Base-by-base conservation (phyloP, 441 rosid genomes). In the Melastoma candidum region DNA sequence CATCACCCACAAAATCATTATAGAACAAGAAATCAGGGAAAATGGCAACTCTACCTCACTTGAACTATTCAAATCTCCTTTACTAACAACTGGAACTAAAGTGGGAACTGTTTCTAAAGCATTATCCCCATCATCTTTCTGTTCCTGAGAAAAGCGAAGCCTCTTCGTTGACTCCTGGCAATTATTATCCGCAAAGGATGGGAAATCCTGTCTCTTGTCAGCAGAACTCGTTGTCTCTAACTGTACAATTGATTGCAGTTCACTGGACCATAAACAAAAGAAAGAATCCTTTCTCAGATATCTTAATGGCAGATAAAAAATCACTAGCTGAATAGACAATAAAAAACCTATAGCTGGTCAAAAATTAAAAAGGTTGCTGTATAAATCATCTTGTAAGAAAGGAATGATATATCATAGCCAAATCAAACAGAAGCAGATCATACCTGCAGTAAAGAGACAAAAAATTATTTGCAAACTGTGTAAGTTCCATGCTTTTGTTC, bases 391-490 rank as follows among this genome's bases (percentile, higher is more conserved):
- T 29, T 29, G 7, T 29, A 3, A 29, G 36, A 3, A 29, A 29
- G 3, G 36, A 29, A 3, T 6, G 36, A 29, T 29, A 29, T 29
- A 29, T 29, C 36, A 29, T 25, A 57, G 13, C 17, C 46, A 58
- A 46, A 22, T 49, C 13, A 46, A 12, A 49, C 27, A 49, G 46
- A 67, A 39, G 22, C 49, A 56, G 26, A 61, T 26, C 24, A 7
- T 87, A 92, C 98, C 98, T 73, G 67, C 95, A 85, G 70, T 88
- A 85, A 71, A 92, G 66, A 68, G 98, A 87, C 82, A 92, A 72
- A 64, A 85, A 92, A 56, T 80, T 78, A 59, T 75, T 70, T 50
- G 94, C 80, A 78, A 88, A 85, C 72, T 79, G 79, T 57, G 77
- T 72, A 51, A 88, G 62, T 56, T 88, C 92, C 49, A 68, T 60